Base-by-base conservation (phyloP, 208 protist genomes). In the Leishmania aethiopica region DNA sequence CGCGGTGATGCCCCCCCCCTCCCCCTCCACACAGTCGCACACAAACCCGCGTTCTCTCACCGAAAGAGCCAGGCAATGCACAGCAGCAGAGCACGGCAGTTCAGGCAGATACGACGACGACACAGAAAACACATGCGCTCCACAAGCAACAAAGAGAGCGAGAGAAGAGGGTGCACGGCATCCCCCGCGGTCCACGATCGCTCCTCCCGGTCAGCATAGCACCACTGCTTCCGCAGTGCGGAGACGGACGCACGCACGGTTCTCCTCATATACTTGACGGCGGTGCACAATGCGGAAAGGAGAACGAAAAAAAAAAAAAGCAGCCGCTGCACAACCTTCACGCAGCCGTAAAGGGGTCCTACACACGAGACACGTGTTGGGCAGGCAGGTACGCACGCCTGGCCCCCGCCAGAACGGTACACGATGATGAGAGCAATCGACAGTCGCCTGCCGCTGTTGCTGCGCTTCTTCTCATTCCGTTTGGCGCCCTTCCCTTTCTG, bases 401-500 rank as follows among this genome's bases (percentile, higher is more conserved):
- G 40, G 11, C 19, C 70, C 19, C n/a, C 8, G 22, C 42, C 60
- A 62, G 25, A 62, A 47, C 11, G 15, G 2, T 59, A 8, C 51
- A 47, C 22, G 17, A 60, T 64, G 40, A 62, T 19, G n/a, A 25
- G 53, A 42, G 0, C 51, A 40, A 42, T 60, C n/a, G 28, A 25
- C 22, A n/a, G 22, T 53, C 13, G 13, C 28, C 10, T 17, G 42
- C 22, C n/a, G 37, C 70, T 55, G 45, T n/a, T 28, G 45, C 45
- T 25, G 40, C 70, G 3, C 47, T 55, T 42, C 28, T 28, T 28
- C 51, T 49, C 40, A 78, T 13, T 45, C 19, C 57, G 57, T 4
- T 51, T 67, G 35, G 28, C 75, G 87, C 6, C 92, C 91, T 53
- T 75, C 71, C 6, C 94, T 86, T 84, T 97, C 94, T 3, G 55